Conservation (phyloP, 1,284 basidiomycete genomes). For the Porodaedalea pini region DNA sequence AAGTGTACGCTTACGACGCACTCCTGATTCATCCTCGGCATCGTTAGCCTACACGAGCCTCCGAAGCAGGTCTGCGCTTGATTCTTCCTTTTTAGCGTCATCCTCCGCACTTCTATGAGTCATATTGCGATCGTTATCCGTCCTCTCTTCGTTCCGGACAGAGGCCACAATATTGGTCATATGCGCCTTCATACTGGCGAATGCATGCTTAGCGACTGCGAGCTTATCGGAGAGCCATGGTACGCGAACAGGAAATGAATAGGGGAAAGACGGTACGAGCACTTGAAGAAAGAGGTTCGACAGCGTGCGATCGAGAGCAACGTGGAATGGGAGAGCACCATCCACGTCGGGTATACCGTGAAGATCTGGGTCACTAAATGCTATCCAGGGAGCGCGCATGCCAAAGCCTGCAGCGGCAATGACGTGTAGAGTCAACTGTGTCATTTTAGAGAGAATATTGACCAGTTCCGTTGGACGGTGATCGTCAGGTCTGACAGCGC, state of each 20-base stretch:
- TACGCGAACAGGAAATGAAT: slow-evolving; percentile 11
- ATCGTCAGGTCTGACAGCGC: slow-evolving; percentile 1
- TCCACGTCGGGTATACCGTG: background rate
- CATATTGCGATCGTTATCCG: background rate
- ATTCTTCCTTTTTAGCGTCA: background rate
- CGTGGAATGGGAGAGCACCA: slow-evolving; percentile 21
- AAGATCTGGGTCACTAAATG: background rate
- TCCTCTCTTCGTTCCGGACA: background rate
- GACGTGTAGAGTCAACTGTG: slow-evolving; percentile 20
- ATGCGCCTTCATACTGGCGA: slow-evolving; percentile 9
- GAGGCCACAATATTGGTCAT: slow-evolving; percentile 2
- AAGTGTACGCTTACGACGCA: background rate
- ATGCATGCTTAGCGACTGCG: background rate
- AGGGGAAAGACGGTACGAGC: slow-evolving; percentile 9
- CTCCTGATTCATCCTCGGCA: background rate
- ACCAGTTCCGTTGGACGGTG: slow-evolving; percentile 16
- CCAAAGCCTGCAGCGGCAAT: slow-evolving; percentile 23
- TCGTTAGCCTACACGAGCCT: slow-evolving; percentile 12
- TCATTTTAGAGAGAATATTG: slow-evolving; percentile 16
- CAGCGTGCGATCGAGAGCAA: slow-evolving; percentile 21
- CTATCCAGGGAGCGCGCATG: slow-evolving; percentile 12
- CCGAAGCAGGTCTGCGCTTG: slow-evolving; percentile 5
- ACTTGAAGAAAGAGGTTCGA: slow-evolving; percentile 18
- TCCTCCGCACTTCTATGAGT: slow-evolving; percentile 1
- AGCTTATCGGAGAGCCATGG: slow-evolving; percentile 12